Conservation (phyloP, 208 protist genomes). For the Trypanosomatidae sp. region DNA sequence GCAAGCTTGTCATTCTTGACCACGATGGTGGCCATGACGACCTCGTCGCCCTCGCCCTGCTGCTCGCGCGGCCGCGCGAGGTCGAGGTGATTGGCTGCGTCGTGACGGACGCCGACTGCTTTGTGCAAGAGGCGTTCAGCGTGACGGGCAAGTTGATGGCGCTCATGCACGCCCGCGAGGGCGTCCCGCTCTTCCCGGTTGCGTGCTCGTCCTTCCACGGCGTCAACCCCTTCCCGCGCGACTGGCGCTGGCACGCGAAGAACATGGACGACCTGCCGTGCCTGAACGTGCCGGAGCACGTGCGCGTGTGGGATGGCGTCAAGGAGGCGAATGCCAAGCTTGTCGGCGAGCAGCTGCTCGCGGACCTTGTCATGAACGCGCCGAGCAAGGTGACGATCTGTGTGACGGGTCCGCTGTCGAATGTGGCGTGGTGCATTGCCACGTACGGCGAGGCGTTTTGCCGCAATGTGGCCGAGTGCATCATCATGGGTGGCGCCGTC, state of each 20-base stretch:
- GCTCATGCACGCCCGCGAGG: slow-evolving; percentile 31
- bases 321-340: slow-evolving; percentile 23
- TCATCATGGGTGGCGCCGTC: slow-evolving; percentile 84
- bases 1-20: slow-evolving; percentile 67
- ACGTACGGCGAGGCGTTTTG: slow-evolving; percentile 63
- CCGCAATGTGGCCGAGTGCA: slow-evolving; percentile 65
- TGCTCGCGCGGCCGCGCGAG: slow-evolving; percentile 55
- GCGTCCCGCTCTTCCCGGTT: slow-evolving; percentile 45
- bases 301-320: slow-evolving; percentile 27
- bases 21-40: slow-evolving; percentile 84
- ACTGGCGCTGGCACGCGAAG: slow-evolving; percentile 68
- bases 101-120: slow-evolving; percentile 78
- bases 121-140: slow-evolving; percentile 56
- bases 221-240: slow-evolving; percentile 72
- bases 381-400: slow-evolving; percentile 69
- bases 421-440: slow-evolving; percentile 73
- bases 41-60: slow-evolving; percentile 57
- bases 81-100: slow-evolving; percentile 69
- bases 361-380: slow-evolving; percentile 61
- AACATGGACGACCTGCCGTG: slow-evolving; percentile 81
- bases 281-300: slow-evolving; percentile 48
- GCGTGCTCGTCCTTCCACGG: slow-evolving; percentile 49
- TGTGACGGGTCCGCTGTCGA: slow-evolving; percentile 78
- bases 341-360: slow-evolving; percentile 66
- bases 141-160: slow-evolving; percentile 71